Conservation (phyloP, 208 protist genomes). For the Crithidia brevicula region DNA sequence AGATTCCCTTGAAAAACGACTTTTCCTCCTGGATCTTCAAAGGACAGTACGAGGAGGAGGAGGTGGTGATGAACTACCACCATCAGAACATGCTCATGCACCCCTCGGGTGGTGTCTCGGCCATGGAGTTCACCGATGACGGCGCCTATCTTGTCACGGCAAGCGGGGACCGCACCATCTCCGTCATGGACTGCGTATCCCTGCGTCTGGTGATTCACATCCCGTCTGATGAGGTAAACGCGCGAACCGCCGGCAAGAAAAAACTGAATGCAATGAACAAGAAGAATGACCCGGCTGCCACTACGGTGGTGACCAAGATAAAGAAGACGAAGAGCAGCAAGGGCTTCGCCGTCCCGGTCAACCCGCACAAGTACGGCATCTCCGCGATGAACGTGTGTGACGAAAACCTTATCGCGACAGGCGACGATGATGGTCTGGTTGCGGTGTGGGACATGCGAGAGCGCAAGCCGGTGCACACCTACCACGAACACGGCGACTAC, state of each 20-base stretch:
- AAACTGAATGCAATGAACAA: conserved; percentile 49
- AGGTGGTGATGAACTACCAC: conserved; percentile 61
- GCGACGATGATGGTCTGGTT: conserved; percentile 89
- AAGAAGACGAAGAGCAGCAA: conserved; percentile 29
- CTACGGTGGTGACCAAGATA: conserved; percentile 6
- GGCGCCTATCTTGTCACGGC: conserved; percentile 80
- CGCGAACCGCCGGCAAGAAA: conserved; percentile 25
- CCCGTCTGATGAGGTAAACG: conserved; percentile 32
- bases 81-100: conserved; percentile 86
- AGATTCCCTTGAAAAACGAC: conserved; percentile 66
- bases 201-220: conserved; percentile 78
- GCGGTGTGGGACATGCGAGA: conserved; percentile 90
- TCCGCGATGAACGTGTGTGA: conserved; percentile 87
- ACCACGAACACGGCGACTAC: conserved; percentile 92
- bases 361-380: conserved; percentile 91
- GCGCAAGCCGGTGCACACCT: conserved; percentile 57
- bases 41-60: conserved; percentile 47
- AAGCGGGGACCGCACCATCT: conserved; percentile 83
- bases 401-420: conserved; percentile 81
- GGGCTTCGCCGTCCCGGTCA: conserved; percentile 26
- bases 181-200: conserved; percentile 84
- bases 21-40: conserved; percentile 77
- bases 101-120: conserved; percentile 61
- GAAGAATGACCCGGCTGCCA: conserved; percentile 26
- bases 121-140: conserved; percentile 92